Percentiles rank a stretch among this genome's conserved stretches.
phyloP scores from a whole-genome alignment of 768 basidiomycete genomes.

The Boletus bicolor region DNA sequence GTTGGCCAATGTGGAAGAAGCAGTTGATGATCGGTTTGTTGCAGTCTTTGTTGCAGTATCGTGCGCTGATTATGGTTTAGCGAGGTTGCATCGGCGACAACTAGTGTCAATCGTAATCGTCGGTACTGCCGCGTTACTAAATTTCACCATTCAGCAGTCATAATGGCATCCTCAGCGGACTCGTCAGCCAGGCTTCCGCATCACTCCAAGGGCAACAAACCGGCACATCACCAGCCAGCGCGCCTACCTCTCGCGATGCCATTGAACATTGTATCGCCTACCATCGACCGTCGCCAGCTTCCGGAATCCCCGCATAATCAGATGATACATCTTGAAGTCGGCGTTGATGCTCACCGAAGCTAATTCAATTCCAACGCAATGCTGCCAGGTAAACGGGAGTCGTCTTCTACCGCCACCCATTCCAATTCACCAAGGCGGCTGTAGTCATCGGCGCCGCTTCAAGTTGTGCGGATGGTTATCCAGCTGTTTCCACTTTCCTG shows the following conservation, averaged over 20 bases:
- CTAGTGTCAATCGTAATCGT: not conserved
- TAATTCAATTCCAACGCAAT: not conserved
- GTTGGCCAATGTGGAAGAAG: not conserved
- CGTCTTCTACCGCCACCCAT: not conserved
- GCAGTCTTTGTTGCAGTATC: not conserved
- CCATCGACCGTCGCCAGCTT: not conserved
- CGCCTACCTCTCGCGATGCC: not conserved
- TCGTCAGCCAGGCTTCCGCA: not conserved
- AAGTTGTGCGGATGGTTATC: not conserved
- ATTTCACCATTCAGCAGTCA: not conserved
- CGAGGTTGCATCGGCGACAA: not conserved
- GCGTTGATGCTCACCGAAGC: not conserved
- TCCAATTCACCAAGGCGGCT: not conserved
- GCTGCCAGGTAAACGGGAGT: not conserved
- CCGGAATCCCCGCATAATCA: not conserved
- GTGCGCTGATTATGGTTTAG: conserved; percentile 9
- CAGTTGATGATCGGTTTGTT: conserved; percentile 11
- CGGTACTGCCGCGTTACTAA: not conserved
- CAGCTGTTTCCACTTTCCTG: not conserved
- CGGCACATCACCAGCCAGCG: not conserved
- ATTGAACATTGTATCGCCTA: conserved; percentile 1
- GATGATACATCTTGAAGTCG: not conserved
- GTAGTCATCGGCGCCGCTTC: not conserved
- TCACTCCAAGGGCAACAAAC: not conserved
- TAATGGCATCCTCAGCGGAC: not conserved